Evolutionary conservation across 371 early-diverging fungal species (phyloP), one percentile per base, ranked within the genome.

Genomic region (Umbelopsis sp.): DNA sequence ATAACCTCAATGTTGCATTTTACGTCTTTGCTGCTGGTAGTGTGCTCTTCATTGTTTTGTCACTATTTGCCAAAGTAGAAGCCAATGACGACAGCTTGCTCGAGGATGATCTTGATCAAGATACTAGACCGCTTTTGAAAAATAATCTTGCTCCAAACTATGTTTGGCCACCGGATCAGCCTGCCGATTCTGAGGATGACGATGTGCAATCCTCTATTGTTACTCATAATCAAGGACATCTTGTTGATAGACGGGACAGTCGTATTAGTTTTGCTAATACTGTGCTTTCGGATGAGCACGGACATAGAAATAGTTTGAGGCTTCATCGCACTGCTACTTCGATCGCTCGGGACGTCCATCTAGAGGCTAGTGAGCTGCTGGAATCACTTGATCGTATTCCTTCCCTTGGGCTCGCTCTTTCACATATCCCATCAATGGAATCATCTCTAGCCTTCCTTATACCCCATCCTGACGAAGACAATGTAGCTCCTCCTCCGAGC

Each of bases 371-470:
- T 41, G 63, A 62, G 50, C 44, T 69, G 44, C 69, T 71, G 63
- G 74, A 62, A 50, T 72, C 69, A 29, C 76, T 66, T 57, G 74
- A 71, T 71, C 74, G 64, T 53, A 69, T 79, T 24, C 83, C 83
- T 16, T 70, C 83, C 14, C 66, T 82, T 9, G 83, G 83, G 32
- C 76, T 82, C 44, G 80, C 75, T 3, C 67, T 82, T 12, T 82
- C 83, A 0, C 74, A 77, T 48, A 82, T 82, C 11, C 83, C 83
- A 3, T 75, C 79, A 0, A 63, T 82, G 24, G 83, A 82, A 63
- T 75, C 80, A 22, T 78, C 83, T 12, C 65, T 82, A 7, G 79
- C 80, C 8, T 80, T 69, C 3, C 74, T 82, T 67, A 77, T 75
- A 18, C 70, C 37, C 8, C 46, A 76, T 6, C 67, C 71, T 16